Base-by-base conservation (phyloP, 139 green algal species). In the Nannochloris sp. region DNA sequence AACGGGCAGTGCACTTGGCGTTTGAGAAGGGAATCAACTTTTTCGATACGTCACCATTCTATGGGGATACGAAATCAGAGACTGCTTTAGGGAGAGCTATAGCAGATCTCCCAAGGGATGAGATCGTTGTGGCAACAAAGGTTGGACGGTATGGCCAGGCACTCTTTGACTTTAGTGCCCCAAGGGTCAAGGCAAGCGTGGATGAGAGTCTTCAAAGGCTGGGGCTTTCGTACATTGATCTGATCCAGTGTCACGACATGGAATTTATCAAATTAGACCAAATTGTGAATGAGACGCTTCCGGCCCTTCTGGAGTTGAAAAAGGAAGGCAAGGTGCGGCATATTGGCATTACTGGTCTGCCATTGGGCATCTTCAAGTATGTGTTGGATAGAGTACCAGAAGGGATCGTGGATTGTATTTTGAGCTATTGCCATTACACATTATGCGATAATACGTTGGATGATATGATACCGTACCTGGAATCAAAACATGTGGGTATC, bases 31-130 rank as follows among this genome's bases (percentile, higher is more conserved):
- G 91, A 61, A 89, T 98, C 70, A 98, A 97, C 68, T 88, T 92
- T 15, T 96, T 97, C 48, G 91, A 98, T 73, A 95, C 91, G 1
- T 96, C 87, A 0, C 92, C 91, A 1, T 97, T 87, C 59, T 98
- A 98, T 67, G 92, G 90, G 8, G 27, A 59, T 19, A 90, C 80
- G 0, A 84, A 82, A 27, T 87, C 82, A 5, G 91, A 97, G 69
- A 78, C 59, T 67, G 90, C 90, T 37, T 62, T 96, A 19, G 89
- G 88, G 1, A 60, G 72, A 31, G 84, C 72, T 0, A 67, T 97
- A 25, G 75, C 81, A 24, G 71, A 66, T 27, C 62, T 97, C 19
- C 90, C 90, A 0, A 69, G 91, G 1, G 79, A 84, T 14, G 57
- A 95, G 48, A 66, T 93, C 4, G 64, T 98, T 3, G 49, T 97